Base-by-base conservation (phyloP, 371 early-diverging fungal species). In the Funneliformis caledonium region DNA sequence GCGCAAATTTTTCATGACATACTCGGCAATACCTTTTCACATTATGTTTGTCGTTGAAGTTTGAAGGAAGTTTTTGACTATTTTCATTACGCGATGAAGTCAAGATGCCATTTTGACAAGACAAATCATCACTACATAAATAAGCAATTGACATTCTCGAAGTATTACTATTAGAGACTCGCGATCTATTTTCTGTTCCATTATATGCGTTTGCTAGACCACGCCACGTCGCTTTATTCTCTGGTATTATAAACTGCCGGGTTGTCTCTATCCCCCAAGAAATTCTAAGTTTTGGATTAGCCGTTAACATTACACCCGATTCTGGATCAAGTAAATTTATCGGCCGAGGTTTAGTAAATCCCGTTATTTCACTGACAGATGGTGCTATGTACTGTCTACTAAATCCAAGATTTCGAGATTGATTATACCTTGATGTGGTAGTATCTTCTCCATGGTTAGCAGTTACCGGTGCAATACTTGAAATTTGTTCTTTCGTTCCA, bases 91-190 rank as follows among this genome's bases (percentile, higher is more conserved):
- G 11, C 31, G 16, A 33, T 10, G 69, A 69, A 43, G 22, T 60
- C 14, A 60, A 11, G 60, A n/a, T 19, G 22, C 16, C 33, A 14
- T 64, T 31, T 33, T 31, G 22, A 16, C 22, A 12, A 16, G 69
- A 33, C 0, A 43, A 43, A 19, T 69, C 69, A 69, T 69, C 45
- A 19, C 43, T 43, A 69, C 69, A 69, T n/a, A 69, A 43, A 9
- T 69, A 69, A 16, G 69, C 47, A n/a, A 69, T 69, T 4, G 69
- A 69, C 69, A 69, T 69, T 43, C 69, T 14, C 22, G 69, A 69
- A 45, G 43, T 43, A 45, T 43, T 43, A 43, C n/a, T n/a, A n/a
- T 37, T n/a, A 43, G 69, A 8, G 10, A n/a, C 43, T 43, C n/a
- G 43, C 45, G 7, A 11, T 6, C n/a, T 43, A 69, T 43, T 69